Evolutionary conservation across 2,329 filamentous ascomycete species (phyloP).

Genomic region (Fusarium continuum): DNA sequence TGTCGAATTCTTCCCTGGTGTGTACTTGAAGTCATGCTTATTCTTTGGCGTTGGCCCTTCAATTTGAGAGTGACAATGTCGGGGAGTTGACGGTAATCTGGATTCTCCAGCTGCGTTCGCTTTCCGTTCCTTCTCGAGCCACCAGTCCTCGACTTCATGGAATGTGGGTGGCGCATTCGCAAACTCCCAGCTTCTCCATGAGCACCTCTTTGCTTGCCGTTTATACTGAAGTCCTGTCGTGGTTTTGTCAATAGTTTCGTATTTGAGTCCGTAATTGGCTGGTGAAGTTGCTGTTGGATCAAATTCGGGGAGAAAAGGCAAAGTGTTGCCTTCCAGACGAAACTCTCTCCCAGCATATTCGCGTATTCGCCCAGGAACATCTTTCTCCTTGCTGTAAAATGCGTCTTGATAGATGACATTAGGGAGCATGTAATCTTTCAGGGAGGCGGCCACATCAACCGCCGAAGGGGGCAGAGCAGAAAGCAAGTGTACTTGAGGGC

Average conservation of each 20-base stretch:
- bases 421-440: slow-evolving; percentile 55
- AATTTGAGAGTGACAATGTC: slow-evolving; percentile 77
- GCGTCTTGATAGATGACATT: slow-evolving; percentile 84
- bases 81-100: slow-evolving; percentile 39
- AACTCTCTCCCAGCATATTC: slow-evolving; percentile 93
- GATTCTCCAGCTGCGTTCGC: slow-evolving; percentile 1
- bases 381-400: slow-evolving; percentile 83
- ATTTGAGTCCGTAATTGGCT: slow-evolving; percentile 64
- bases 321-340: slow-evolving; percentile 75
- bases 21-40: slow-evolving; percentile 85
- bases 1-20: slow-evolving; percentile 76
- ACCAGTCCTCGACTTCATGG: slow-evolving; percentile 76
- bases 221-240: slow-evolving; percentile 62
- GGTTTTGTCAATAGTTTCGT: slow-evolving; percentile 58
- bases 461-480: slow-evolving; percentile 43
- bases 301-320: slow-evolving; percentile 84
- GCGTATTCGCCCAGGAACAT: slow-evolving; percentile 78
- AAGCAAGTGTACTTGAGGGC: slow-evolving; percentile 35
- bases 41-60: slow-evolving; percentile 87
- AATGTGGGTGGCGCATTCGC: slow-evolving; percentile 74
- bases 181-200: slow-evolving; percentile 76
- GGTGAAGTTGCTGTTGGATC: slow-evolving; percentile 66
- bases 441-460: slow-evolving; percentile 29
- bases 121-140: slow-evolving; percentile 51
- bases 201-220: slow-evolving; percentile 61